phyloP scores from a whole-genome alignment of 495 filamentous ascomycete species.

The Hypoxylon subgilvum region DNA sequence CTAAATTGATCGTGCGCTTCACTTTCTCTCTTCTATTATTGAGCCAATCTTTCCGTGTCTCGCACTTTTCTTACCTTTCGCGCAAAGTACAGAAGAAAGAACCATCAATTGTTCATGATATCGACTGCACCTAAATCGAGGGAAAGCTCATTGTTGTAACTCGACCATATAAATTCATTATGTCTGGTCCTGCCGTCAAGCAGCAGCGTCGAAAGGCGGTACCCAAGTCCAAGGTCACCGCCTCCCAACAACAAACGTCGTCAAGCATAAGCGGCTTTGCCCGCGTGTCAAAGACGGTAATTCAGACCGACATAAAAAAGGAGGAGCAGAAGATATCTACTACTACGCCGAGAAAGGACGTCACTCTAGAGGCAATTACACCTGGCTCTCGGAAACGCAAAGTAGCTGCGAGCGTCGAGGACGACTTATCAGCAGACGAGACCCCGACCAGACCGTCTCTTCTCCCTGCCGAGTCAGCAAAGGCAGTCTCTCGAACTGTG shows the following conservation, averaged over 20 bases:
- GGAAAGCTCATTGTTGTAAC: background rate
- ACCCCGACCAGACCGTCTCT: conserved; percentile 13
- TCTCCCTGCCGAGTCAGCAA: conserved; percentile 16
- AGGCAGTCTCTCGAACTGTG: conserved; percentile 4
- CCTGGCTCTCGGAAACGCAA: conserved; percentile 43
- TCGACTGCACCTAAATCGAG: conserved; percentile 4
- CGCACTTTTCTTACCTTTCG: conserved; percentile 6
- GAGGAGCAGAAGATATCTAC: conserved; percentile 13
- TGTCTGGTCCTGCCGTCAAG: conserved; percentile 28
- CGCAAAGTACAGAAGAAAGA: conserved; percentile 11
- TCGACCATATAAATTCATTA: background rate
- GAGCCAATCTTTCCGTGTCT: conserved; percentile 13
- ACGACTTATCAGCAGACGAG: conserved; percentile 35
- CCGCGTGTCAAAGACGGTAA: conserved; percentile 48
- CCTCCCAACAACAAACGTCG: conserved; percentile 23
- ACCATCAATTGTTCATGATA: background rate
- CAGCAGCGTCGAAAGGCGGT: conserved; percentile 37
- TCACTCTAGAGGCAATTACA: conserved; percentile 30
- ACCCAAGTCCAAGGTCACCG: conserved; percentile 20
- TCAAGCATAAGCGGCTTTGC: conserved; percentile 46
- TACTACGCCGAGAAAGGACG: conserved; percentile 31
- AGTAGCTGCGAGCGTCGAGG: conserved; percentile 25
- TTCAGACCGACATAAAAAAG: conserved; percentile 40
- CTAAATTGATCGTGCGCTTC: conserved; percentile 7
- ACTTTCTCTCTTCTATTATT: conserved; percentile 17